These are phyloP conservation scores for Leishmania tropica DNA, from an alignment of 208 protist species.

Conservation along the genomic window DNA sequence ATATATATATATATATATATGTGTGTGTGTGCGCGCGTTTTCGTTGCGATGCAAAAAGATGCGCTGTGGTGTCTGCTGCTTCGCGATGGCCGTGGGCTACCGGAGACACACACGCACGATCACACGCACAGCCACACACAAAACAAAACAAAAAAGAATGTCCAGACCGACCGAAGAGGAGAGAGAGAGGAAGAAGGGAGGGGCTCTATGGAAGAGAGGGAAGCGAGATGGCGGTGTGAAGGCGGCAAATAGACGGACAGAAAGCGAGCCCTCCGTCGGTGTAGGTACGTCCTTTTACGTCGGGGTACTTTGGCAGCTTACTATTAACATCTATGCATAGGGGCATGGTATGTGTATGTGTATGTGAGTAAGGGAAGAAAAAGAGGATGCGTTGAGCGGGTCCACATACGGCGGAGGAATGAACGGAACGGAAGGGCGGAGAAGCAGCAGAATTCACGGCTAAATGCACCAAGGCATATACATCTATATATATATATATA, in stretches of 20 bases:
- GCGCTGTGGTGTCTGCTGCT: too few species aligned
- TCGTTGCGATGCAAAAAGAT: too few species aligned
- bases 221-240: background rate
- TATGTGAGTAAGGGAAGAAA: too few species aligned
- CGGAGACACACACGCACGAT: too few species aligned
- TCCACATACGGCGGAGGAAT: background rate
- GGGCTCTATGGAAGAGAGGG: background rate
- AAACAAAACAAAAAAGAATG: too few species aligned
- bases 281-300: background rate
- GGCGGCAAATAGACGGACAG: background rate
- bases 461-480: too few species aligned
- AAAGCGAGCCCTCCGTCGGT: background rate
- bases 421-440: background rate
- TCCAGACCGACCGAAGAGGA: background rate
- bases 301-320: background rate
- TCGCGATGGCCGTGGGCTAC: too few species aligned
- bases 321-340: background rate
- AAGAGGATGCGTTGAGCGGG: background rate
- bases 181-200: background rate
- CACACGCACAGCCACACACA: too few species aligned
- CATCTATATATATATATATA: too few species aligned
- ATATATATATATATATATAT: too few species aligned
- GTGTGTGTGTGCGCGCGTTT: too few species aligned
- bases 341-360: too few species aligned
- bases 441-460: background rate